These are phyloP conservation scores for Nakaseomyces uthaithaninus DNA, from an alignment of 1,139 yeast species.

Conservation along the genomic window DNA sequence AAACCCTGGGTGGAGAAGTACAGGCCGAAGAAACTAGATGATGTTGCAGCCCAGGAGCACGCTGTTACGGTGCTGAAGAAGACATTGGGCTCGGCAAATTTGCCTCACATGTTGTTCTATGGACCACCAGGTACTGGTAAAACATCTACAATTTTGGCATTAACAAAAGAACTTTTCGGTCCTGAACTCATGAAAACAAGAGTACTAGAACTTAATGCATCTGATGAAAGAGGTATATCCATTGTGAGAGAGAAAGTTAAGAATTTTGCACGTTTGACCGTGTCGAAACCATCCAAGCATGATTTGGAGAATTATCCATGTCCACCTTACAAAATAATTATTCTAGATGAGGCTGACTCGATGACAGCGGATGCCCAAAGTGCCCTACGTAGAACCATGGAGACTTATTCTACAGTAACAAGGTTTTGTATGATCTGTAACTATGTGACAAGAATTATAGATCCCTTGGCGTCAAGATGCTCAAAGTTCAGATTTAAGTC, in stretches of 20 bases:
- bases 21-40: constrained; percentile 68
- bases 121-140: constrained; percentile 99
- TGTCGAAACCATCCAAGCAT: constrained; percentile 67
- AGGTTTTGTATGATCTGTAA: constrained; percentile 91
- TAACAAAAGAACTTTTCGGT: constrained; percentile 78
- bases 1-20: constrained; percentile 35
- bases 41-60: constrained; percentile 86
- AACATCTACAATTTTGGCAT: constrained; percentile 83
- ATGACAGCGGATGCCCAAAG: constrained; percentile 99
- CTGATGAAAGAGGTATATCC: constrained; percentile 92
- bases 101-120: constrained; percentile 92
- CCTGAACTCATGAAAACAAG: constrained; percentile 62
- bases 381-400: constrained; percentile 95
- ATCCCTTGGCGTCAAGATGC: constrained; percentile 92
- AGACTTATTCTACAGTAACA: constrained; percentile 81
- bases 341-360: constrained; percentile 92
- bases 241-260: constrained; percentile 89
- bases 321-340: constrained; percentile 81
- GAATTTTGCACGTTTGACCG: constrained; percentile 80
- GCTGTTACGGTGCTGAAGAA: constrained; percentile 79
- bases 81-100: constrained; percentile 68
- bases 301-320: constrained; percentile 75
- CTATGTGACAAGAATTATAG: constrained; percentile 91
- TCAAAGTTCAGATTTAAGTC: constrained; percentile 87
- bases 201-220: constrained; percentile 87